These are phyloP conservation scores for Pythium phragmiticola DNA, from an alignment of 352 stramenopile species.

Conservation along the genomic window DNA sequence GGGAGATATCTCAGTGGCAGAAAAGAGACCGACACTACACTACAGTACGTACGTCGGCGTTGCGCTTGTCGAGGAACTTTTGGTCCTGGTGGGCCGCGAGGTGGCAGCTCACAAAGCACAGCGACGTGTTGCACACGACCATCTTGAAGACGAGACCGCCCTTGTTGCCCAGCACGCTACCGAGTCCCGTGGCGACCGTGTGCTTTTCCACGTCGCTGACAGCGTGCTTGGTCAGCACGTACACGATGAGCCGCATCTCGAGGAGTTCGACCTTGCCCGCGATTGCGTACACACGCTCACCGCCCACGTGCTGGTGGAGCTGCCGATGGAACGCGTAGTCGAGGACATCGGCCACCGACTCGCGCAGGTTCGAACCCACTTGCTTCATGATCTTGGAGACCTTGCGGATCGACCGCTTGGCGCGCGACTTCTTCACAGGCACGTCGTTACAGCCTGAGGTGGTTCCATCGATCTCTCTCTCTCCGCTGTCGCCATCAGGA, in stretches of 20 bases:
- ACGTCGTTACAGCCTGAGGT: conserved; percentile 27
- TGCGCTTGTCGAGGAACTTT: conserved; percentile 86
- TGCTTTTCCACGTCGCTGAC: conserved; percentile 67
- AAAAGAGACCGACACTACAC: too few species aligned
- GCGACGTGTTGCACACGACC: conserved; percentile 68
- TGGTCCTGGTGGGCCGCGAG: conserved; percentile 81
- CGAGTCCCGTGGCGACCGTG: conserved; percentile 69
- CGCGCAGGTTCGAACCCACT: conserved; percentile 64
- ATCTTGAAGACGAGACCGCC: conserved; percentile 79
- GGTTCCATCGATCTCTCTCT: conserved; percentile 18
- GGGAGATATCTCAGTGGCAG: neutral
- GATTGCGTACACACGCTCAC: conserved; percentile 40
- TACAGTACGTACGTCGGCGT: conserved; percentile 58
- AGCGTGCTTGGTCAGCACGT: conserved; percentile 57
- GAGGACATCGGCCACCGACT: conserved; percentile 50
- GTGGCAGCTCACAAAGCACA: conserved; percentile 88
- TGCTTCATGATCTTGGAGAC: conserved; percentile 61
- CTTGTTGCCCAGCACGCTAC: conserved; percentile 84
- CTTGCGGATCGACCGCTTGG: conserved; percentile 71
- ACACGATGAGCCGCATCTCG: conserved; percentile 80
- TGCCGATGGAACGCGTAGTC: conserved; percentile 73
- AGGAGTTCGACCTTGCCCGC: conserved; percentile 76
- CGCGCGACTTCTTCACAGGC: conserved; percentile 59
- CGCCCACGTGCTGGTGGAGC: conserved; percentile 58
- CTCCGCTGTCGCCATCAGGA: conserved; percentile 30